Percentiles rank a stretch among this genome's conserved stretches.
These are phyloP conservation scores for Thamnidium elegans DNA, from an alignment of 192 early-diverging fungal species.

Conservation along the genomic window DNA sequence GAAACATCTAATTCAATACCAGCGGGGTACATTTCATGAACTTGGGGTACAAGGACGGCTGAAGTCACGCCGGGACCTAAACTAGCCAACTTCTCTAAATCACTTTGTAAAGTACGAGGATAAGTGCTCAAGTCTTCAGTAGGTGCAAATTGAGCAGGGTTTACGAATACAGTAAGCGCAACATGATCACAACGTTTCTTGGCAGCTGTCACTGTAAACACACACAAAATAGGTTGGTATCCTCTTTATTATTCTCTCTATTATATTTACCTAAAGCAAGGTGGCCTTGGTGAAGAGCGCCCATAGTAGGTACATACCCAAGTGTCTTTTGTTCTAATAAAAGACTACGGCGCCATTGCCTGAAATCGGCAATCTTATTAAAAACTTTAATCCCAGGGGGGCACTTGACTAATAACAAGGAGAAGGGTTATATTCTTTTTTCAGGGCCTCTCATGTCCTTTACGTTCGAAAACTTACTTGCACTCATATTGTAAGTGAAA, in stretches of 20 bases:
- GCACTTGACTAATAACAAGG: slow-evolving; percentile 20
- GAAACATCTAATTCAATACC: slow-evolving; percentile 81
- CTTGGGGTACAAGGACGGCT: slow-evolving; percentile 62
- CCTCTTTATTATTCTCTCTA: neutral
- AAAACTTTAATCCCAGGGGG: slow-evolving; percentile 52
- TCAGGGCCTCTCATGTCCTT: too few species aligned
- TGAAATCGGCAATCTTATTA: slow-evolving; percentile 71
- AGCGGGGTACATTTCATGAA: slow-evolving; percentile 89
- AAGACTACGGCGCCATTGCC: slow-evolving; percentile 63
- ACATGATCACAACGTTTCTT: slow-evolving; percentile 62
- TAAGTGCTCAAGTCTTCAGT: slow-evolving; percentile 90
- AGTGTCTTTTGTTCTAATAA: slow-evolving; percentile 53
- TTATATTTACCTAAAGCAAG: slow-evolving; percentile 58
- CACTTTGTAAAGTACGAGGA: slow-evolving; percentile 79
- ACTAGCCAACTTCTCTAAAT: slow-evolving; percentile 65
- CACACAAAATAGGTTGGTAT: neutral
- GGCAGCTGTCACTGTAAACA: slow-evolving; percentile 37
- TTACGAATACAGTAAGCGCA: slow-evolving; percentile 91
- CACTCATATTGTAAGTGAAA: too few species aligned
- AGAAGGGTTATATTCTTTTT: too few species aligned
- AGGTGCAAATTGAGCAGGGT: slow-evolving; percentile 98
- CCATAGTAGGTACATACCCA: slow-evolving; percentile 99
- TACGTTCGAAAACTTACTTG: too few species aligned
- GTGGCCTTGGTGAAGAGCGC: slow-evolving; percentile 91
- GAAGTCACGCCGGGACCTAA: slow-evolving; percentile 45